These are phyloP conservation scores for Papilionanthe hybrid DNA, from an alignment of 116 monocot genomes.

Conservation along the genomic window DNA sequence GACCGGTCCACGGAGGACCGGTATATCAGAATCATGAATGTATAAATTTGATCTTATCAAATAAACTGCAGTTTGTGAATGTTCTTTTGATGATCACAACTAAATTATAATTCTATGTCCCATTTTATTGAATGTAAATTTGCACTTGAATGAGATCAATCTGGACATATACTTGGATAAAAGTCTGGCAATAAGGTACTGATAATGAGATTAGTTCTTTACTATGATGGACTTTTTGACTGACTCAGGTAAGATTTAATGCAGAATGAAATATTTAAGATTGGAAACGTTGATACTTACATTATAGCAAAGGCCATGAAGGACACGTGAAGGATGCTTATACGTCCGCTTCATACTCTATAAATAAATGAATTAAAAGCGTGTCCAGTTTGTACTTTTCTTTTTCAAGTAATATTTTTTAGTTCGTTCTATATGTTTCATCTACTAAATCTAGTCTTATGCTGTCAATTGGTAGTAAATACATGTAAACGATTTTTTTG, in stretches of 20 bases:
- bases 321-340: background rate
- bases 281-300: background rate
- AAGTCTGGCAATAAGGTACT: background rate
- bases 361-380: background rate
- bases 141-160: too few species aligned
- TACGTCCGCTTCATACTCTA: background rate
- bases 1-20: too few species aligned
- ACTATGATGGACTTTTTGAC: background rate
- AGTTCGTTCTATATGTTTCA: background rate
- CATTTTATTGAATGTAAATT: too few species aligned
- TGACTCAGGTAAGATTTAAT: background rate
- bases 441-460: background rate
- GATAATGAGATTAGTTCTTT: background rate
- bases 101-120: too few species aligned
- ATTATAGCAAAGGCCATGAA: background rate
- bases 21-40: too few species aligned
- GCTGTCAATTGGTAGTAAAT: background rate
- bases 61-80: too few species aligned
- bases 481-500: constrained; percentile 7
- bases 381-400: background rate
- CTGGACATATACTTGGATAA: too few species aligned
- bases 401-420: background rate
- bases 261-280: background rate
- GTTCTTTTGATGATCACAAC: too few species aligned
- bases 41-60: too few species aligned